Percentiles rank a stretch among this genome's conserved stretches.
These are phyloP conservation scores for Collybia sordida DNA, from an alignment of 768 basidiomycete genomes.

Conservation along the genomic window DNA sequence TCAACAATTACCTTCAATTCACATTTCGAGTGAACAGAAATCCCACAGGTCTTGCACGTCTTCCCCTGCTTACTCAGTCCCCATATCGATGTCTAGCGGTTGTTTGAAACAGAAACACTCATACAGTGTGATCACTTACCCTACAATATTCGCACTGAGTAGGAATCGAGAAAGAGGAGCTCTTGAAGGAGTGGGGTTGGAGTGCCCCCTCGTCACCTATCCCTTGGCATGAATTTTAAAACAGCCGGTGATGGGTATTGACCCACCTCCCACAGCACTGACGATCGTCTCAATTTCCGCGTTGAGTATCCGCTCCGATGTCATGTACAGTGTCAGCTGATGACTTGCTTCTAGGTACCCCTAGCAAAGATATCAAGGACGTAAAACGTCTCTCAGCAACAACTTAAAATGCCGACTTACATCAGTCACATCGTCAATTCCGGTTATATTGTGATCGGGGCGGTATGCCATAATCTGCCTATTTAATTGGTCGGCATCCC, in stretches of 20 bases:
- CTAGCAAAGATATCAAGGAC: slow-evolving; percentile 34
- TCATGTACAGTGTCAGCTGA: slow-evolving; percentile 51
- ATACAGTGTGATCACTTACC: slow-evolving; percentile 34
- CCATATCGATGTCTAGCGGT: slow-evolving; percentile 74
- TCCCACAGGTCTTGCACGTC: slow-evolving; percentile 73
- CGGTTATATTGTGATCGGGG: slow-evolving; percentile 50
- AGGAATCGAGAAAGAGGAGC: slow-evolving; percentile 83
- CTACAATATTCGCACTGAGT: slow-evolving; percentile 82
- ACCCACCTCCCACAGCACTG: slow-evolving; percentile 62
- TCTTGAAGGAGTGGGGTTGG: slow-evolving; percentile 78
- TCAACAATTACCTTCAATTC: slow-evolving; percentile 66
- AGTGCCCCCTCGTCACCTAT: slow-evolving; percentile 74
- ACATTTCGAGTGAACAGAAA: slow-evolving; percentile 83
- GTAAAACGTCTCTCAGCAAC: slow-evolving; percentile 16
- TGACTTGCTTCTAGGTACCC: slow-evolving; percentile 63
- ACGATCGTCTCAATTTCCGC: slow-evolving; percentile 66
- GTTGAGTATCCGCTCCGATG: slow-evolving; percentile 55
- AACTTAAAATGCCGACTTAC: slow-evolving; percentile 32
- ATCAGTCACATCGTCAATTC: slow-evolving; percentile 57
- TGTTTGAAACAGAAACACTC: not conserved
- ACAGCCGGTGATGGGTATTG: not conserved
- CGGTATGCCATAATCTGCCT: slow-evolving; percentile 47
- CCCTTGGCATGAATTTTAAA: slow-evolving; percentile 10
- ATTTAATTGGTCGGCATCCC: slow-evolving; percentile 50
- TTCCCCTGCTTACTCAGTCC: slow-evolving; percentile 86